phyloP scores from a whole-genome alignment of 2,329 filamentous ascomycete species.

The Colletotrichum salicis region DNA sequence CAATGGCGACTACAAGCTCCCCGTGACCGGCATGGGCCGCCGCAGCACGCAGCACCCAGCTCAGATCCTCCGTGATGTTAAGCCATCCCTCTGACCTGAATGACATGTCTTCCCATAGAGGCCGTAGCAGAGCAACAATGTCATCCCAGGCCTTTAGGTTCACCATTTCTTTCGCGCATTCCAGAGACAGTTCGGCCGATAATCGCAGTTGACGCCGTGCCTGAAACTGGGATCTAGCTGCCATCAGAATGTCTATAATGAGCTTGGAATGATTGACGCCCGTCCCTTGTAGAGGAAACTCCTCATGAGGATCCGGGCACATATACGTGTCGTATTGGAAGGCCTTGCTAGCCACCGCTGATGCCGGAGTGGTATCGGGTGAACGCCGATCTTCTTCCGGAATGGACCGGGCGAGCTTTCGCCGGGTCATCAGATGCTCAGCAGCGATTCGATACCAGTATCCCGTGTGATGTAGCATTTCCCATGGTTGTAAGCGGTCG shows the following conservation, averaged over 20 bases:
- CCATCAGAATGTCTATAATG: constrained; percentile 63
- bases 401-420: constrained; percentile 64
- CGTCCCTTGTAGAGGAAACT: constrained; percentile 61
- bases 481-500: constrained; percentile 71
- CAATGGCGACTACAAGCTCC: constrained; percentile 68
- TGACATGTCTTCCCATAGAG: constrained; percentile 66
- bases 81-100: constrained; percentile 71
- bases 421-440: constrained; percentile 64
- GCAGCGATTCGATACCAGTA: constrained; percentile 74
- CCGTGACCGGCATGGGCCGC: constrained; percentile 63
- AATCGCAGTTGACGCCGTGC: constrained; percentile 63
- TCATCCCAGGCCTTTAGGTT: constrained; percentile 62
- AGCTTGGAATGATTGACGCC: constrained; percentile 67
- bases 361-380: constrained; percentile 59
- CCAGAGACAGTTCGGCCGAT: constrained; percentile 66
- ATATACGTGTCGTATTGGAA: constrained; percentile 74
- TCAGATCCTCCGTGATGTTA: constrained; percentile 67
- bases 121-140: constrained; percentile 63
- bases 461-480: constrained; percentile 72
- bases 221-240: constrained; percentile 65
- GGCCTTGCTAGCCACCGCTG: constrained; percentile 58
- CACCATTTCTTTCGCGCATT: constrained; percentile 67
- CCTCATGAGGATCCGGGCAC: constrained; percentile 71
- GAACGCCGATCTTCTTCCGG: constrained; percentile 68
- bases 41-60: constrained; percentile 69